Base-by-base conservation (phyloP, 345 rosid species). In the Pistacia atlantica region DNA sequence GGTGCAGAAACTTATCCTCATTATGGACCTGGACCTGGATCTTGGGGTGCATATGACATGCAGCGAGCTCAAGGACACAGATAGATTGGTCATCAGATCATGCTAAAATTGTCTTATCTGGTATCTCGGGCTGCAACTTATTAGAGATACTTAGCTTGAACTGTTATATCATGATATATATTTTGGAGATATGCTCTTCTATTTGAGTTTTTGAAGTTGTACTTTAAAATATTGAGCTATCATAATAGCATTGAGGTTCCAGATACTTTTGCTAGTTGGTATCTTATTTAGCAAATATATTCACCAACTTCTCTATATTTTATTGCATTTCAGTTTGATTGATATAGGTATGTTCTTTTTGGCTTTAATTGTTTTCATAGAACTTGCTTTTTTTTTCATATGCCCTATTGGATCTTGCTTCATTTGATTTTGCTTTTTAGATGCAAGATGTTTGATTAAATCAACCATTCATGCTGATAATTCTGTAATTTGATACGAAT, bases 31-130 rank as follows among this genome's bases (percentile, higher is more conserved):
- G 90, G 81, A 74, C 83, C 93, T 80, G 86, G 83, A 67, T 79
- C 94, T 75, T 87, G 92, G 89, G 92, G 86, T 83, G 90, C 86
- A 75, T 90, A 89, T 78, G 94, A 91, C 80, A 80, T 81, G 79
- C 93, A 87, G 71, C 88, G 89, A 75, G 81, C 89, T 77, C 97
- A 87, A 83, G 93, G 97, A 51, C 97, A 87, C 83, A 72, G 87
- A 84, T 93, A 91, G 87, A 85, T 67, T 71, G 74, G 64, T 75
- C 69, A 65, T 60, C 72, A 48, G 63, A 67, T 59, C 78, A 70
- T 68, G 75, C 68, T 76, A 77, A 78, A 80, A 81, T 77, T 68
- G 57, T 81, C 78, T 63, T 69, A 79, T 67, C 77, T 57, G 84
- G 88, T 83, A 81, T 74, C 82, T 80, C 69, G 74, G 83, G 81